A percentile compares a stretch with the other conserved stretches of the same genome.
phyloP scores from a whole-genome alignment of 306 rosid species.

The Rubus parviflorus region DNA sequence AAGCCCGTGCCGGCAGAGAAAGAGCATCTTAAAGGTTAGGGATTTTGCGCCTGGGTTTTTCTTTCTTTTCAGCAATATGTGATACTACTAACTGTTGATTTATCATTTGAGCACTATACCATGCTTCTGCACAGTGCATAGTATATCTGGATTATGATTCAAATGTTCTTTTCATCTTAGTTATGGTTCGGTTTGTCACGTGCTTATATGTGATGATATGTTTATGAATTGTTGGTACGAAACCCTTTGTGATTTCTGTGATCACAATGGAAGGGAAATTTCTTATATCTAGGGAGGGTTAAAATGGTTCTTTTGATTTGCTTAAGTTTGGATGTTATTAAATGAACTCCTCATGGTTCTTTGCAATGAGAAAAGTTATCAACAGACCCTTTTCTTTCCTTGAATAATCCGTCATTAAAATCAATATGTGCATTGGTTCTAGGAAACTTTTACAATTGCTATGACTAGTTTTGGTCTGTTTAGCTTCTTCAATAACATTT shows the following conservation, averaged over 20 bases:
- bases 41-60: conserved; percentile 11
- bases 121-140: neutral
- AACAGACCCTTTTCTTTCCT: neutral
- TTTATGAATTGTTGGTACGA: too few relatives aligned
- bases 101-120: neutral
- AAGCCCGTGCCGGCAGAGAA: conserved; percentile 29
- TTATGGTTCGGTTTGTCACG: neutral
- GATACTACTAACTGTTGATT: neutral
- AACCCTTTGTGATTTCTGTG: neutral
- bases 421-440: neutral
- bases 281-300: neutral
- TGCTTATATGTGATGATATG: too few relatives aligned
- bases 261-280: neutral
- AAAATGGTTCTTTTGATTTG: neutral
- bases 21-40: conserved; percentile 59
- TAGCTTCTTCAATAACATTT: too few relatives aligned
- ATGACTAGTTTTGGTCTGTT: neutral
- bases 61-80: neutral
- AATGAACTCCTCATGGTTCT: neutral
- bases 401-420: neutral
- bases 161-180: neutral
- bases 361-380: neutral
- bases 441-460: neutral
- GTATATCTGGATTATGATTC: neutral
- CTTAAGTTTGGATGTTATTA: neutral